A percentile compares a stretch with the other conserved stretches of the same genome.
Evolutionary conservation across 2,329 filamentous ascomycete species (phyloP).

Genomic region (Juglanconis oblonga): DNA sequence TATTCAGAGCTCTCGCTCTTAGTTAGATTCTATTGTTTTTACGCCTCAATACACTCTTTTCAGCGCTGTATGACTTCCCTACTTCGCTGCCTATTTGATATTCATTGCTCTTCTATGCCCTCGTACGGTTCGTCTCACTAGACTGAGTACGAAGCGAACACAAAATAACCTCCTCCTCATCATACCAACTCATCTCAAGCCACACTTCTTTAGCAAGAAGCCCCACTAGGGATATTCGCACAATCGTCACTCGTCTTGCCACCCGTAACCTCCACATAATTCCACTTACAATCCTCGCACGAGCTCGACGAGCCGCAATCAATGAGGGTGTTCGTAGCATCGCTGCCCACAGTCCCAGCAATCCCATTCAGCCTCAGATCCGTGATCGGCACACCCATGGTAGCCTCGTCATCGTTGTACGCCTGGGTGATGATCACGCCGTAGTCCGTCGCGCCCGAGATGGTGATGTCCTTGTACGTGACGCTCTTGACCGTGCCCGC

Average conservation of each 20-base stretch:
- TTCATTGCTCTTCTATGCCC: too few species aligned
- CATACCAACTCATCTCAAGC: too few species aligned
- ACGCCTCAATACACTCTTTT: too few species aligned
- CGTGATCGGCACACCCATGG: conserved; percentile 3
- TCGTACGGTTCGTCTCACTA: too few species aligned
- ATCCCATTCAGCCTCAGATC: background rate
- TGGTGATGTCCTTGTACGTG: conserved; percentile 4
- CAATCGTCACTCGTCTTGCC: background rate
- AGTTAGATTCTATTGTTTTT: too few species aligned
- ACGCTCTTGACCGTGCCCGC: conserved; percentile 1
- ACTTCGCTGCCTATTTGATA: too few species aligned
- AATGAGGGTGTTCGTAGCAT: background rate
- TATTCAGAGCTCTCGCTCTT: too few species aligned
- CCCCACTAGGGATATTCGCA: background rate
- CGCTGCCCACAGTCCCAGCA: background rate
- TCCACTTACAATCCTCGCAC: background rate
- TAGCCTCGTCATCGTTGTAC: background rate
- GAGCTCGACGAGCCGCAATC: background rate
- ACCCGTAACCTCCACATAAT: background rate
- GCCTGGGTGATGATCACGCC: conserved; percentile 4
- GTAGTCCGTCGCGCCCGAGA: conserved; percentile 1
- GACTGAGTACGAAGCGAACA: too few species aligned
- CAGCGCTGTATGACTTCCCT: too few species aligned
- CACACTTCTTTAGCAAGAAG: background rate
- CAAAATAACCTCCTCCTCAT: too few species aligned